A percentile compares a stretch with the other conserved stretches of the same genome.
Conservation (phyloP, 202 grass and related monocot species). For the Alloteropsis angusta region DNA sequence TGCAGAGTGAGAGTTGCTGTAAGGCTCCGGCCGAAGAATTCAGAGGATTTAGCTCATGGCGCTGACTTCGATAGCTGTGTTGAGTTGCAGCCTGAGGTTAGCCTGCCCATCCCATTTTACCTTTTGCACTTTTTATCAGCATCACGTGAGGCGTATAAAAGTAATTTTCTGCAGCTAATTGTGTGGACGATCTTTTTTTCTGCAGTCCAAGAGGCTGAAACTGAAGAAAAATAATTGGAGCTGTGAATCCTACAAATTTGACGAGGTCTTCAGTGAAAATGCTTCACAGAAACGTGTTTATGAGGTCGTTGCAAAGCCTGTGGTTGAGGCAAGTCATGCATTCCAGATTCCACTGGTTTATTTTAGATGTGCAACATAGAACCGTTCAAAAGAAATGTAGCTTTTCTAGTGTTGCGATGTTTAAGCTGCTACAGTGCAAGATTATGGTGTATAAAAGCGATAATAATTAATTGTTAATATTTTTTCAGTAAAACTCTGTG, state of each 20-base stretch:
- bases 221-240: slow-evolving; percentile 93
- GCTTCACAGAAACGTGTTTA: slow-evolving; percentile 87
- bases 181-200: neutral
- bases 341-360: neutral
- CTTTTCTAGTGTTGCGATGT: neutral
- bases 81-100: slow-evolving; percentile 89
- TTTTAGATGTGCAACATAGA: neutral
- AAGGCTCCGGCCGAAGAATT: slow-evolving; percentile 73
- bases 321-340: slow-evolving; percentile 72
- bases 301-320: slow-evolving; percentile 77
- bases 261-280: slow-evolving; percentile 73
- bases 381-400: neutral
- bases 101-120: neutral
- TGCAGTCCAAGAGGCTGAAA: slow-evolving; percentile 75
- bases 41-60: slow-evolving; percentile 43
- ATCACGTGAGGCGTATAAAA: neutral
- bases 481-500: neutral
- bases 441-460: neutral
- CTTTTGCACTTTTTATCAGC: neutral
- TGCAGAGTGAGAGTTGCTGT: slow-evolving; percentile 82
- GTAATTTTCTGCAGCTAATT: neutral
- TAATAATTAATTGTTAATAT: neutral
- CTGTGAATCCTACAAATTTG: slow-evolving; percentile 81
- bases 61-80: slow-evolving; percentile 60
- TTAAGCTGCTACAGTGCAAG: neutral